Conservation (phyloP, 2,329 filamentous ascomycete species). For the Cladosporium sphaerospermum region DNA sequence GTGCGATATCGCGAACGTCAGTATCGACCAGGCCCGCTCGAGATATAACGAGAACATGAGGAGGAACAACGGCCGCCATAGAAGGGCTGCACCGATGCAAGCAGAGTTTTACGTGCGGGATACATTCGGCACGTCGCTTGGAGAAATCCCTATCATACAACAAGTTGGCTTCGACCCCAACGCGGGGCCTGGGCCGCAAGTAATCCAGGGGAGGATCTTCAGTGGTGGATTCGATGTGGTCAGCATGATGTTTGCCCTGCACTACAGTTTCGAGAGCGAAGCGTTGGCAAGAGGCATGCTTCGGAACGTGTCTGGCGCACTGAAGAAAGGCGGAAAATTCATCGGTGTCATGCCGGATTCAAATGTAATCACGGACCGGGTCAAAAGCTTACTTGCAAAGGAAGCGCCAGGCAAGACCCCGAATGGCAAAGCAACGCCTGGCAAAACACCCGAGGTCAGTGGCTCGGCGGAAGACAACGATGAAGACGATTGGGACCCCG, state of each 20-base stretch:
- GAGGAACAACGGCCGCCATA: conserved; percentile 41
- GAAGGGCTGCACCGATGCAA: conserved; percentile 51
- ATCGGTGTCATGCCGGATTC: conserved; percentile 97
- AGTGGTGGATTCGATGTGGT: conserved; percentile 88
- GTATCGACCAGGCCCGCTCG: conserved; percentile 82
- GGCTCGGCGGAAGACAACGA: conserved; percentile 27
- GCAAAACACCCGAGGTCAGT: conserved; percentile 16
- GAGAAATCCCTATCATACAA: conserved; percentile 71
- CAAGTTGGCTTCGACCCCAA: conserved; percentile 82
- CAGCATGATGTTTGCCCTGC: conserved; percentile 99
- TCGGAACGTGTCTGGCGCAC: conserved; percentile 77
- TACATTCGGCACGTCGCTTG: conserved; percentile 80
- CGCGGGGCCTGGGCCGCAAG: conserved; percentile 50
- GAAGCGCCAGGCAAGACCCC: conserved; percentile 35
- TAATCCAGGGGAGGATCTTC: conserved; percentile 59
- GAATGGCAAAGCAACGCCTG: conserved; percentile 14
- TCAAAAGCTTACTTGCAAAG: conserved; percentile 67
- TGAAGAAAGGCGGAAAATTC: conserved; percentile 92
- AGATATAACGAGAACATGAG: conserved; percentile 70
- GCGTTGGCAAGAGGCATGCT: conserved; percentile 87
- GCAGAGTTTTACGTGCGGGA: conserved; percentile 87
- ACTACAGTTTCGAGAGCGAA: conserved; percentile 95
- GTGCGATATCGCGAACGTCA: conserved; percentile 85
- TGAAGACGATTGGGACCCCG: conserved; percentile 33
- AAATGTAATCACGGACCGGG: conserved; percentile 73